These are phyloP conservation scores for Malania oleifera DNA, from an alignment of 164 flowering plant genomes.

Conservation along the genomic window DNA sequence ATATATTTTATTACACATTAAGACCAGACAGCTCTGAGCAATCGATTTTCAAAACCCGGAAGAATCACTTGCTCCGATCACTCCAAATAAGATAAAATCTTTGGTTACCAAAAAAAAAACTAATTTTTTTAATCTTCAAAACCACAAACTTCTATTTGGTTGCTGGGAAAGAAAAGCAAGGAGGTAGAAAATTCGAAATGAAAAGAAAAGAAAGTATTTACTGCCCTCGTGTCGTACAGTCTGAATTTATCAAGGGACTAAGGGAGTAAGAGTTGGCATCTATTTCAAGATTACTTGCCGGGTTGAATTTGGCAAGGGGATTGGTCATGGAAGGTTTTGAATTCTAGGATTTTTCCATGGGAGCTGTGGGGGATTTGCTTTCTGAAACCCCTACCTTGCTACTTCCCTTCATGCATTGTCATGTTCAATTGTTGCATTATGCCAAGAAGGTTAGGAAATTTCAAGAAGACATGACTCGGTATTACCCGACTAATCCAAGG, in stretches of 20 bases:
- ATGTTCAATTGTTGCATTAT: too few species aligned
- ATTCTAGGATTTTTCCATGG: slow-evolving; percentile 52
- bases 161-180: background rate
- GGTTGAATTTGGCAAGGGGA: slow-evolving; percentile 33
- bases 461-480: too few species aligned
- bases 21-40: slow-evolving; percentile 90
- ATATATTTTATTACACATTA: too few species aligned
- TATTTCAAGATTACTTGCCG: slow-evolving; percentile 42
- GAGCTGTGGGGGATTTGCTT: background rate
- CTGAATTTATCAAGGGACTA: slow-evolving; percentile 90
- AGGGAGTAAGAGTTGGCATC: slow-evolving; percentile 61
- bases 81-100: slow-evolving; percentile 89
- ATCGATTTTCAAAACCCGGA: slow-evolving; percentile 88
- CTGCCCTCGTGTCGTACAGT: slow-evolving; percentile 89
- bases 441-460: too few species aligned
- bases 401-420: background rate
- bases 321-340: slow-evolving; percentile 20
- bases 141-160: background rate
- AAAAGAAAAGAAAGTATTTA: slow-evolving; percentile 14
- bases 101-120: slow-evolving; percentile 26
- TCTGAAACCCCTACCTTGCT: background rate
- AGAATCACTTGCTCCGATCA: slow-evolving; percentile 71
- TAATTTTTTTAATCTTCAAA: background rate
- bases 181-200: background rate
- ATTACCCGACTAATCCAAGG: too few species aligned